Conservation (phyloP, 2,329 filamentous ascomycete genomes). For the Eurotiales sp. region DNA sequence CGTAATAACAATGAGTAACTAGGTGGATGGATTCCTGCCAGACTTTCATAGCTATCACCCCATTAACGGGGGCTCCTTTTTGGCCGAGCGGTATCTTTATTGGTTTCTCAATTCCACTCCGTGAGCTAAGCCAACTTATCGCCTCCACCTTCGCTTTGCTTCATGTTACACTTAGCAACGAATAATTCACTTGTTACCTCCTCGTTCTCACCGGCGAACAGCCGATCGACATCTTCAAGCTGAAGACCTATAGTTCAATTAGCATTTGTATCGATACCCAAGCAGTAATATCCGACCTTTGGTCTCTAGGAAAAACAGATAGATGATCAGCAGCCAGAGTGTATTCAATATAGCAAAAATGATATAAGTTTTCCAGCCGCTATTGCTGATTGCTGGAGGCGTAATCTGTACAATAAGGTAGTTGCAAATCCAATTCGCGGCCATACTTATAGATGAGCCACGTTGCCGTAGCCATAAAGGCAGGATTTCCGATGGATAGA, state of each 20-base stretch:
- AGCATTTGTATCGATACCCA: neutral
- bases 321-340: constrained; percentile 50
- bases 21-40: too few relatives aligned
- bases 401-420: constrained; percentile 19
- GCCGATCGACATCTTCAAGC: neutral
- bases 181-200: neutral
- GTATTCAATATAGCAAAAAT: constrained; percentile 21
- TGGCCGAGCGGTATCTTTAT: too few relatives aligned
- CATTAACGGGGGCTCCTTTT: too few relatives aligned
- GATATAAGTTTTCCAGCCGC: constrained; percentile 29
- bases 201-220: constrained; percentile 18
- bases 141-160: too few relatives aligned
- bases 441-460: constrained; percentile 17
- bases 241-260: neutral
- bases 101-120: too few relatives aligned
- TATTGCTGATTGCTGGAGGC: constrained; percentile 24
- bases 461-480: constrained; percentile 17
- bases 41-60: too few relatives aligned
- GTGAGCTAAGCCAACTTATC: too few relatives aligned
- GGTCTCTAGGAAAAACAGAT: constrained; percentile 63
- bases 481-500: constrained; percentile 20
- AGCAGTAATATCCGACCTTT: constrained; percentile 42
- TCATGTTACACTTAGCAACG: too few relatives aligned
- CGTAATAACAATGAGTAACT: too few relatives aligned
- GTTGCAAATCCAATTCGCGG: constrained; percentile 21